phyloP scores from a whole-genome alignment of 768 basidiomycete genomes.

The Tulasnella sp. region DNA sequence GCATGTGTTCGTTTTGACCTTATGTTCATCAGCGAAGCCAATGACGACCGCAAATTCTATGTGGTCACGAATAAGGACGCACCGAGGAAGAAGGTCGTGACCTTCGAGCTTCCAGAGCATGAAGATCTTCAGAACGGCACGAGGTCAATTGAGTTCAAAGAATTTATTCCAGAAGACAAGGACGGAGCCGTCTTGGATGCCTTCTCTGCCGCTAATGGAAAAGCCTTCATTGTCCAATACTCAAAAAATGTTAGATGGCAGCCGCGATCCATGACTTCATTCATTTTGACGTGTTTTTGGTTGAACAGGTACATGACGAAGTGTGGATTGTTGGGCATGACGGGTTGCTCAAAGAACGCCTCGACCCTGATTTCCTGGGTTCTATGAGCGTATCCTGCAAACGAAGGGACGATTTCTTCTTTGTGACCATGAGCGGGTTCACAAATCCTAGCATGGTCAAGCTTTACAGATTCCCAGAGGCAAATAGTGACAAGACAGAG shows the following conservation, averaged over 20 bases:
- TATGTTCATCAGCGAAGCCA: constrained; percentile 38
- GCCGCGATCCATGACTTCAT: too few species aligned
- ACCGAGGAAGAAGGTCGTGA: constrained; percentile 52
- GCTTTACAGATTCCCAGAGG: constrained; percentile 42
- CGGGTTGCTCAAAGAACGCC: constrained; percentile 41
- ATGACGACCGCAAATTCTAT: constrained; percentile 50
- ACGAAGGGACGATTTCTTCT: constrained; percentile 47
- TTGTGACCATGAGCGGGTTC: constrained; percentile 52
- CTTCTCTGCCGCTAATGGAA: constrained; percentile 35
- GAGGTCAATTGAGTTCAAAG: constrained; percentile 35
- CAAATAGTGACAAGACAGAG: constrained; percentile 29
- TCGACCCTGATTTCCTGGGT: constrained; percentile 59
- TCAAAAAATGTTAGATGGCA: constrained; percentile 51
- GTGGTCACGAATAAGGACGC: constrained; percentile 54
- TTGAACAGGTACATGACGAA: constrained; percentile 60
- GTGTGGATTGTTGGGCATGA: constrained; percentile 52
- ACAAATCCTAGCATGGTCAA: constrained; percentile 57
- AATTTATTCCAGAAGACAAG: constrained; percentile 55
- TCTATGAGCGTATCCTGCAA: constrained; percentile 38
- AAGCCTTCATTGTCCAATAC: constrained; percentile 50
- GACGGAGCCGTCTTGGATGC: constrained; percentile 18
- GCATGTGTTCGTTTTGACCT: background rate
- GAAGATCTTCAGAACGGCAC: constrained; percentile 22
- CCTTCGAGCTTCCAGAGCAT: constrained; percentile 39
- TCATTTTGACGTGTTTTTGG: too few species aligned